Evolutionary conservation across 306 rosid species (phyloP).

Genomic region (Pueraria montana): DNA sequence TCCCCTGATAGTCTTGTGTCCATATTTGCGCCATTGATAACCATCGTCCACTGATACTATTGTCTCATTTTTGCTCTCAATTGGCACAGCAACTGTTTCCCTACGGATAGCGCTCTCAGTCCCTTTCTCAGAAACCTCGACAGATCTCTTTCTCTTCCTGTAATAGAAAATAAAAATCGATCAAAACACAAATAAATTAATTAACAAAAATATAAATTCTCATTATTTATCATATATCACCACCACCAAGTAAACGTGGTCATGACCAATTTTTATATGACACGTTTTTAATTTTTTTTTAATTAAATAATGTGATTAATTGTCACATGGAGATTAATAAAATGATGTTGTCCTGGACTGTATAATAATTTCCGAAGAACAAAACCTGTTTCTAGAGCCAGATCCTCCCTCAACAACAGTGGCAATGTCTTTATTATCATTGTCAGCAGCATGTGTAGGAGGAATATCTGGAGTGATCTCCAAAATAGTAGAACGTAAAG

Average conservation of each 20-base stretch:
- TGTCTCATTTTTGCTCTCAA: conserved; percentile 49
- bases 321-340: neutral
- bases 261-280: too few relatives aligned
- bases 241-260: neutral
- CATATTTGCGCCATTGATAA: conserved; percentile 84
- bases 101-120: neutral
- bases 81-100: conserved; percentile 55
- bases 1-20: conserved; percentile 74
- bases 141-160: conserved; percentile 59
- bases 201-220: neutral
- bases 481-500: too few relatives aligned
- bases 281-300: too few relatives aligned
- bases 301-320: too few relatives aligned
- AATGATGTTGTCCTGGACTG: neutral
- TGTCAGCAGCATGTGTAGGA: neutral
- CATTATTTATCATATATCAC: neutral
- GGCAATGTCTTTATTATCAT: neutral
- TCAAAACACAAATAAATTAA: neutral
- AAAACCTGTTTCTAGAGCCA: neutral
- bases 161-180: neutral
- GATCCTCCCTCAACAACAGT: neutral
- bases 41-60: conserved; percentile 78
- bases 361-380: neutral
- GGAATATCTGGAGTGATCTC: too few relatives aligned
- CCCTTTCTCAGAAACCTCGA: neutral